These are phyloP conservation scores for Nothopassalora personata DNA, from an alignment of 2,329 filamentous ascomycete species.

Conservation along the genomic window DNA sequence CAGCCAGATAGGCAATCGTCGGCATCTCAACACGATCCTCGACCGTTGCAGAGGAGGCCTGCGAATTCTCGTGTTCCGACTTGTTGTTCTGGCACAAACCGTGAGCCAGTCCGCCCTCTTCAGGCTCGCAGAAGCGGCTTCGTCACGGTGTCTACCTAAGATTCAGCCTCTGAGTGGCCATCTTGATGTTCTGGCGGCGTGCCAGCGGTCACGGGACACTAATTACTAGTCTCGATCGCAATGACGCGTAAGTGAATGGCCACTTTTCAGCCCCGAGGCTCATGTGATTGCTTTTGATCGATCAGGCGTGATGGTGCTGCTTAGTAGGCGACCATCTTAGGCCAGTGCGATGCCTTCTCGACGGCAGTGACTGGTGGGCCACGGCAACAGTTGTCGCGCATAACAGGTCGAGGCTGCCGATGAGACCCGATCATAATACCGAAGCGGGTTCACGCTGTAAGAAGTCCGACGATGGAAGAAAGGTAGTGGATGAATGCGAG, in stretches of 20 bases:
- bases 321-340: background rate
- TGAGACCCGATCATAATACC: background rate
- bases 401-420: background rate
- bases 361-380: background rate
- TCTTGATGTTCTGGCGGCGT: background rate
- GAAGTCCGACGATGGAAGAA: background rate
- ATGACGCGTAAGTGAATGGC: background rate
- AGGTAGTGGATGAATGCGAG: no score
- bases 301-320: background rate
- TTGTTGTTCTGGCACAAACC: no score
- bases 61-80: background rate
- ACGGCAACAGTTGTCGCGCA: background rate
- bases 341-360: background rate
- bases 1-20: no score
- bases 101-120: no score
- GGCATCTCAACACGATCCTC: background rate
- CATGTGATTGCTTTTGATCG: background rate
- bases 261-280: background rate
- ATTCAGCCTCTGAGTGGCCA: background rate
- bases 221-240: background rate
- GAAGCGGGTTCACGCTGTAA: background rate
- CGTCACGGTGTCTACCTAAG: background rate
- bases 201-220: background rate
- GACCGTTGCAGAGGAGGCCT: background rate
- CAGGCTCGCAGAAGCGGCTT: no score